Base-by-base conservation (phyloP, 371 early-diverging fungal species). In the Funneliformis caledonium region DNA sequence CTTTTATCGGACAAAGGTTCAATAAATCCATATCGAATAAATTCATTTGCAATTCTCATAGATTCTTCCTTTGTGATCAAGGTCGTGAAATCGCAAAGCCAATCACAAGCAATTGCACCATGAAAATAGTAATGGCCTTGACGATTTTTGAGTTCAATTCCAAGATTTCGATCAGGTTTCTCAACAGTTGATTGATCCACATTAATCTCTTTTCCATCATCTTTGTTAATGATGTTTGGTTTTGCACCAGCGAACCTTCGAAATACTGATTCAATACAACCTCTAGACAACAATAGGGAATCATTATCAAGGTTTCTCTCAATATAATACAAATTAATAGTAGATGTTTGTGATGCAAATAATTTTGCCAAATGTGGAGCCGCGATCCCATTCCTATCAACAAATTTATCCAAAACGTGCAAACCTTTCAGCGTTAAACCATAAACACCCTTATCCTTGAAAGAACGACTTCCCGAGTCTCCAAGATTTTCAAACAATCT, bases 21-120 rank as follows among this genome's bases (percentile, higher is more conserved):
- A 33, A 94, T 84, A 88, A 92, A 92, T 2, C 85, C 86, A 64
- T 85, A 83, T 7, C 85, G 83, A 31, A 93, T 72, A 85, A 93
- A 92, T 67, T 88, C 87, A 62, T 83, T 84, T 2, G 88, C 86
- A 22, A 93, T 83, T 2, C 81, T 45, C 43, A 89, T 85, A 0
- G 91, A 91, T 80, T 94, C 94, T 70, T 91, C 89, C n/a, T 87
- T 87, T 37, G 89, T 87, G 50, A 91, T 87, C 10, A 89, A 90
- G 0, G 91, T 88, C 6, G 89, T 88, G 73, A 89, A 87, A 22
- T 89, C 90, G 22, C 91, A 72, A 16, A 94, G 82, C 93, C 93
- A 93, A 33, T 91, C 92, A 43, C 87, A 87, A 0, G 88, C 85
- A 1, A 88, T 81, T 74, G 68, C 78, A 10, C 86, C 86, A 31